phyloP scores from a whole-genome alignment of 805 yeast genomes.

The Jamesozyma spencerorum region DNA sequence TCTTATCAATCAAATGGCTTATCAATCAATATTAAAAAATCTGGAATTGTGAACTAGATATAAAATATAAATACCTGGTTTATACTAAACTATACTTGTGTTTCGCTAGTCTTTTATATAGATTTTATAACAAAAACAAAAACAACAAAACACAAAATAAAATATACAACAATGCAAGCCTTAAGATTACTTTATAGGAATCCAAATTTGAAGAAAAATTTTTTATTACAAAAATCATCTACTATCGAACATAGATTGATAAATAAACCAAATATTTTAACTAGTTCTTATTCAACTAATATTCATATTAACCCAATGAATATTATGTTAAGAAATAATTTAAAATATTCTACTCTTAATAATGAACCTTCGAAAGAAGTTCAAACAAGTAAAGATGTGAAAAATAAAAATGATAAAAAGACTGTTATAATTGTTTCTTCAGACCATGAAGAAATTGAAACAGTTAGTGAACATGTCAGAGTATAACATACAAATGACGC shows the following conservation, averaged over 20 bases:
- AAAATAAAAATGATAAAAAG: conserved; percentile 3
- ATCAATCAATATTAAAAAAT: too few relatives aligned
- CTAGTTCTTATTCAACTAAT: conserved; percentile 2
- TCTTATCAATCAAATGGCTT: too few relatives aligned
- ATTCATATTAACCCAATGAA: conserved; percentile 2
- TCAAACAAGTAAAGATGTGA: neutral
- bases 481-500: conserved; percentile 6
- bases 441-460: conserved; percentile 21
- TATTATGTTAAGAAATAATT: conserved; percentile 1
- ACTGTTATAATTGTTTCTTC: conserved; percentile 14
- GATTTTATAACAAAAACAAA: too few relatives aligned
- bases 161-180: neutral
- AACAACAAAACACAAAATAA: neutral
- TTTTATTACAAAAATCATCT: neutral
- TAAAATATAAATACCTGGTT: too few relatives aligned
- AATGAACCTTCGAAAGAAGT: neutral
- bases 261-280: neutral
- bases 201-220: neutral
- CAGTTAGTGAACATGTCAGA: conserved; percentile 21
- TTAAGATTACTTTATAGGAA: neutral
- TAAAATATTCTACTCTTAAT: neutral
- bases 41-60: too few relatives aligned
- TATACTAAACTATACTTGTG: too few relatives aligned
- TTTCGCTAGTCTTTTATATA: too few relatives aligned
- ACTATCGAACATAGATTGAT: neutral